Base-by-base conservation (phyloP, 192 early-diverging fungal genomes). In the Coemansia sp. region DNA sequence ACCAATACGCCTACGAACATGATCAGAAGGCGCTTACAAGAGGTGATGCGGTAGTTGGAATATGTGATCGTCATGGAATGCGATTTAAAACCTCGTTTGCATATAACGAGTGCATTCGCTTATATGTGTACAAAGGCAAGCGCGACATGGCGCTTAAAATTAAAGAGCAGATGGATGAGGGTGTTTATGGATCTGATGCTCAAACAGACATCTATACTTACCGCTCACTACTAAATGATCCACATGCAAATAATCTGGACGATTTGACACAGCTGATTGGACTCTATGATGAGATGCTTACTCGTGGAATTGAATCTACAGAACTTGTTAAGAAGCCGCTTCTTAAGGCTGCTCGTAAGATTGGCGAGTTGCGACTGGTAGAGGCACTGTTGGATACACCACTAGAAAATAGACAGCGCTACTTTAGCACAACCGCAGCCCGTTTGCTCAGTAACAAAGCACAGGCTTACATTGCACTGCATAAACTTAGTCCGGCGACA, bases 241-340 rank as follows among this genome's bases (percentile, higher is more conserved):
- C 66, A 11, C 59, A 36, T 36, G 54, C 61, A 7, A 36, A 24
- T 6, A 57, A 52, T 14, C 22, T 53, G 19, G 33, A 66, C 3
- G 74, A 82, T 22, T 51, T 82, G 61, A 53, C 51, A 0, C 65
- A 51, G 6, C 51, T 82, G 25, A 63, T 66, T 14, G 54, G 25
- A 19, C 20, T 67, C n/a, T 82, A 74, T 33, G 74, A 82, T 51
- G 79, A 82, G 62, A 82, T 82, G 79, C 22, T 67, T 24, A 20
- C 21, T 3, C 64, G 65, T 22, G 53, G 32, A 21, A 74, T 82
- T 4, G 51, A 57, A 22, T 65, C 79, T 17, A 73, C 65, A 30
- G 63, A 61, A 4, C 67, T 70, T 2, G 36, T 68, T 2, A 39
- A 71, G 57, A 82, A 82, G 56, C 46, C 67, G 11, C 74, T 82